Evolutionary conservation across 495 filamentous ascomycete species (phyloP).

Genomic region (Friedmanniomyces simplex): DNA sequence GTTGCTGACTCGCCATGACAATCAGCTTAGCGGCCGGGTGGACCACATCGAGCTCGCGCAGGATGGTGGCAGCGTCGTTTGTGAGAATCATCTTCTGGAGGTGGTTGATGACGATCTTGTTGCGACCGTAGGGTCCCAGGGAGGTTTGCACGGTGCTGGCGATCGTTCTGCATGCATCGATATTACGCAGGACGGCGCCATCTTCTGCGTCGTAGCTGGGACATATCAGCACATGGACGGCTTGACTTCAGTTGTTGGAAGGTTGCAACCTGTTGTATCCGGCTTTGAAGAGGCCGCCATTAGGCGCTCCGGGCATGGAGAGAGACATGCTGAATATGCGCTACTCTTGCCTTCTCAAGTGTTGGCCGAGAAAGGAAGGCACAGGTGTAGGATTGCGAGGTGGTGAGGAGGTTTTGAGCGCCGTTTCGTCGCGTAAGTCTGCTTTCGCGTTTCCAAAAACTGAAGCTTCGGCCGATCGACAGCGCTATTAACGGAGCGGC

Average conservation of each 20-base stretch:
- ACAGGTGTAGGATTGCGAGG: no score
- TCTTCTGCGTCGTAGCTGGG: constrained; percentile 92
- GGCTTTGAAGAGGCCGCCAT: constrained; percentile 86
- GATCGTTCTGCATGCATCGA: constrained; percentile 96
- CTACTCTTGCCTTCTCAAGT: not conserved
- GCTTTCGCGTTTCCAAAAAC: no score
- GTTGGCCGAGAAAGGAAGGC: not conserved
- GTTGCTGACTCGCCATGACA: constrained; percentile 99
- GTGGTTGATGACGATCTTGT: constrained; percentile 99
- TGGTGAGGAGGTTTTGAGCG: not conserved
- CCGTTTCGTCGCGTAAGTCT: no score
- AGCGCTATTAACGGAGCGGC: no score
- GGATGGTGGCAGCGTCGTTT: constrained; percentile 92
- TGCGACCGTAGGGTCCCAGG: constrained; percentile 92
- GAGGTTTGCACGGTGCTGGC: constrained; percentile 93
- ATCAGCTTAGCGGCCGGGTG: constrained; percentile 95
- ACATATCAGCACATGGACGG: no score
- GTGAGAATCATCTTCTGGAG: constrained; percentile 99
- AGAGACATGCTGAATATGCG: constrained; percentile 60
- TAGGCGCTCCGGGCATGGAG: constrained; percentile 76
- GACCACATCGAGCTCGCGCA: constrained; percentile 95
- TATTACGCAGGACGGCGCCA: constrained; percentile 96
- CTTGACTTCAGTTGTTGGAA: constrained; percentile 15
- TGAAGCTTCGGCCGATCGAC: no score
- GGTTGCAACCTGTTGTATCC: constrained; percentile 81